Base-by-base conservation (phyloP, 345 rosid genomes). In the Cardamine resedifolia region DNA sequence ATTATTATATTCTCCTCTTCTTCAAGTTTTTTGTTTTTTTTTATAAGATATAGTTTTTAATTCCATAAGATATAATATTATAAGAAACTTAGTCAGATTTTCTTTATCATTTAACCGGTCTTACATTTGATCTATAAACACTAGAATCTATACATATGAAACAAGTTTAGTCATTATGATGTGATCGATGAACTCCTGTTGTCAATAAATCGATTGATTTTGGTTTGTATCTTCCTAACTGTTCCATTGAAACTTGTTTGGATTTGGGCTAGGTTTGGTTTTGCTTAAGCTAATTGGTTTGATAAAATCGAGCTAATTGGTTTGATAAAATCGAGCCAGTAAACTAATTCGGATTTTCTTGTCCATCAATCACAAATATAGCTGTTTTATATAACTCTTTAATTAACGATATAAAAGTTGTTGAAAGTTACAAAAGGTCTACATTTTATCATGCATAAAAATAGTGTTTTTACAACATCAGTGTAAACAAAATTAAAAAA, bases 91-190 rank as follows among this genome's bases (percentile, higher is more conserved):
- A 44, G 48, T 44, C 8, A 44, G 19, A 44, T 44, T n/a, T 39
- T 39, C 16, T 39, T 39, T 39, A 14, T 39, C 24, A 43, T 15
- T 15, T 38, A 55, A 52, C 70, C 10, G 55, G 56, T 43, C 47
- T 72, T 72, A 24, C 62, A 52, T 53, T 61, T 47, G n/a, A 62
- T 72, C 16, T 21, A 39, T 61, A 1, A 28, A n/a, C 75, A 71
- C 23, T 14, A 50, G n/a, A 50, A 30, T 38, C 5, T 49, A 20
- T 44, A 44, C 15, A 64, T 64, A 64, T 31, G 65, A 18, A 65
- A 43, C 20, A 68, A 43, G 21, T 18, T 56, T 3, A 16, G 38
- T 41, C 19, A 27, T 23, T 51, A 4, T 34, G 39, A 65, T 51
- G 50, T 38, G 61, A 59, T 49, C 27, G 14, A 63, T 66, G 10